Evolutionary conservation across 2,329 filamentous ascomycete species (phyloP).

Genomic region (Zarea fungicola): DNA sequence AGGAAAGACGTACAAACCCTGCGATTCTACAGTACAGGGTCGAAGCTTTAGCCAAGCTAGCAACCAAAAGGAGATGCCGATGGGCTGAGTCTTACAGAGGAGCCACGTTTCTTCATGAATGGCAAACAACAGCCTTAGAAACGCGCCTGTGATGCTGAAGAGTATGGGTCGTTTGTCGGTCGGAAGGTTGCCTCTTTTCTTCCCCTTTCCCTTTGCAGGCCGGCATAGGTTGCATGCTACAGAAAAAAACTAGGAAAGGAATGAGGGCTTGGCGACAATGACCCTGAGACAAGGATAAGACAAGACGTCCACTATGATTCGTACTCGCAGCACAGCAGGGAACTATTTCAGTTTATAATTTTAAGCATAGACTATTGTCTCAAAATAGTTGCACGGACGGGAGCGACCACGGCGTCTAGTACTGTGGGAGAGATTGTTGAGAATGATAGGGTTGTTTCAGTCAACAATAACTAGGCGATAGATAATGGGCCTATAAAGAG

Average conservation of each 20-base stretch:
- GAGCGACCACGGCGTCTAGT: neutral
- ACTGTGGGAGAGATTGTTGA: no score
- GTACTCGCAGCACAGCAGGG: slow-evolving; percentile 6
- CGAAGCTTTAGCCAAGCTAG: no score
- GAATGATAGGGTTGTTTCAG: no score
- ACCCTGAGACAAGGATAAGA: no score
- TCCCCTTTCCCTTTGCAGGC: neutral
- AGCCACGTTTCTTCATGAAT: neutral
- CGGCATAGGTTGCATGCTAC: neutral
- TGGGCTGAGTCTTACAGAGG: neutral
- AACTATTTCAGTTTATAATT: neutral
- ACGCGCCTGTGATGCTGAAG: neutral
- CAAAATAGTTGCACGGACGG: neutral
- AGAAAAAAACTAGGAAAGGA: neutral
- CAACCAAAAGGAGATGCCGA: no score
- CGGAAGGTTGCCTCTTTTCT: neutral
- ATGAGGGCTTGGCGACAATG: neutral
- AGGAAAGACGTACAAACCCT: no score
- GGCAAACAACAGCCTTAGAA: neutral
- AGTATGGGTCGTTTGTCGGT: neutral
- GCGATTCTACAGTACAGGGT: no score
- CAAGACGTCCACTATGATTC: neutral
- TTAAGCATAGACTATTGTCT: slow-evolving; percentile 12
- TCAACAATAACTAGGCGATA: no score
- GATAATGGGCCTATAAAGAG: no score